phyloP scores from a whole-genome alignment of 2,329 filamentous ascomycete species.

The Diaporthe sp. region DNA sequence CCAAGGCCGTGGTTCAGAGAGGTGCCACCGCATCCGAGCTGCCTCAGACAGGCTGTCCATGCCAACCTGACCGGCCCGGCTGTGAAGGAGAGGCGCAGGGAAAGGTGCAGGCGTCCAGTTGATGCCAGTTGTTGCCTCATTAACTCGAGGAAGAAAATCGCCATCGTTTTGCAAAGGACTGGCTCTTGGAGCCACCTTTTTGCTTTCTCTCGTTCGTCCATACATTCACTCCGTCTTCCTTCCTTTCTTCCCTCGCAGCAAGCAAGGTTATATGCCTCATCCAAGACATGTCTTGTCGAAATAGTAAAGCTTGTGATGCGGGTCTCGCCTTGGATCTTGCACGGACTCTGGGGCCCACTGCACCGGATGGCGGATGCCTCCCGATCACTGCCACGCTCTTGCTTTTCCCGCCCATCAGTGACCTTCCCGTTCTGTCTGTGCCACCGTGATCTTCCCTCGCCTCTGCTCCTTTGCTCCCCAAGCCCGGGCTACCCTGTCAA shows the following conservation, averaged over 20 bases:
- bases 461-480: background rate
- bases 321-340: conserved; percentile 17
- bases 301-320: conserved; percentile 23
- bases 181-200: background rate
- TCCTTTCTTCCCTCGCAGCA: background rate
- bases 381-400: conserved; percentile 24
- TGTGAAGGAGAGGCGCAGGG: background rate
- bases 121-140: background rate
- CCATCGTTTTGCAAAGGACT: background rate
- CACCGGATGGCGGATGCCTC: conserved; percentile 6
- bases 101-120: background rate
- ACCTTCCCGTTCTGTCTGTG: conserved; percentile 29
- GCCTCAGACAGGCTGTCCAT: conserved; percentile 6
- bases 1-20: conserved; percentile 33
- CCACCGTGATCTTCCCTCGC: conserved; percentile 1
- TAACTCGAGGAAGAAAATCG: background rate
- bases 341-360: conserved; percentile 19
- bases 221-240: background rate
- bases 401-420: conserved; percentile 16
- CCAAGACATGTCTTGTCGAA: conserved; percentile 25
- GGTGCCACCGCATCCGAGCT: conserved; percentile 30
- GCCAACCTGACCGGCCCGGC: background rate
- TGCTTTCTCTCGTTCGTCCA: background rate
- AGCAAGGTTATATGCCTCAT: conserved; percentile 15
- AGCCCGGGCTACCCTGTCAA: conserved; percentile 3